Evolutionary conservation across 768 basidiomycete genomes (phyloP).

Genomic region (Pisolithus albus): DNA sequence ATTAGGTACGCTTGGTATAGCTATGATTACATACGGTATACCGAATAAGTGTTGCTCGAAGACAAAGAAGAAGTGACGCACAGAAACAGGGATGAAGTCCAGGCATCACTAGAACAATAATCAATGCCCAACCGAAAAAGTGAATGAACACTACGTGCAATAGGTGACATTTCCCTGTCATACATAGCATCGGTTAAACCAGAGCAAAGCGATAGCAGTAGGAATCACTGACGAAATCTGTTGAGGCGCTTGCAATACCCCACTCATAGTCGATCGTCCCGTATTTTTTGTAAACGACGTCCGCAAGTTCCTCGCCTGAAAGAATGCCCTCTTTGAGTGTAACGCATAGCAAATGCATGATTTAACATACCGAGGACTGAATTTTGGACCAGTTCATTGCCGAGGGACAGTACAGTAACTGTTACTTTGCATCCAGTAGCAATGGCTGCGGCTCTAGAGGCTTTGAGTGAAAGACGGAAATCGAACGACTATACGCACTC

Average conservation of each 20-base stretch:
- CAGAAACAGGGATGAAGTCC: slow-evolving; percentile 66
- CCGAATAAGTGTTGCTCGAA: not conserved
- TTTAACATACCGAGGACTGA: slow-evolving; percentile 45
- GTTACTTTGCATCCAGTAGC: slow-evolving; percentile 59
- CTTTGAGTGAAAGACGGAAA: not conserved
- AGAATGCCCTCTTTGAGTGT: not conserved
- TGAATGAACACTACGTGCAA: slow-evolving; percentile 31
- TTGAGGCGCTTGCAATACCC: slow-evolving; percentile 67
- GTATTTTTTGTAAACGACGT: slow-evolving; percentile 54
- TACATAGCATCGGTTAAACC: not conserved
- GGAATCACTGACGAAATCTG: slow-evolving; percentile 64
- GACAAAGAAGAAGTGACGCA: slow-evolving; percentile 9
- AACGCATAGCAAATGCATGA: not conserved
- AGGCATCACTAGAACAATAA: slow-evolving; percentile 40
- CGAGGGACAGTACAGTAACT: slow-evolving; percentile 30
- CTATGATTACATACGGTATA: slow-evolving; percentile 27
- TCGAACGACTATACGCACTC: slow-evolving; percentile 37
- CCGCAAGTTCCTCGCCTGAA: slow-evolving; percentile 58
- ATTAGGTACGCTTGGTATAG: slow-evolving; percentile 63
- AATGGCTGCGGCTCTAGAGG: slow-evolving; percentile 51
- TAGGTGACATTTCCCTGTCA: slow-evolving; percentile 55
- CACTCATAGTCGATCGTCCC: slow-evolving; percentile 58
- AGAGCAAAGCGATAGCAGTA: not conserved
- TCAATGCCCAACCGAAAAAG: not conserved
- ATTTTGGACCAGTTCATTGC: slow-evolving; percentile 63